These are phyloP conservation scores for Rosa lucieae DNA, from an alignment of 306 rosid genomes.

Conservation along the genomic window DNA sequence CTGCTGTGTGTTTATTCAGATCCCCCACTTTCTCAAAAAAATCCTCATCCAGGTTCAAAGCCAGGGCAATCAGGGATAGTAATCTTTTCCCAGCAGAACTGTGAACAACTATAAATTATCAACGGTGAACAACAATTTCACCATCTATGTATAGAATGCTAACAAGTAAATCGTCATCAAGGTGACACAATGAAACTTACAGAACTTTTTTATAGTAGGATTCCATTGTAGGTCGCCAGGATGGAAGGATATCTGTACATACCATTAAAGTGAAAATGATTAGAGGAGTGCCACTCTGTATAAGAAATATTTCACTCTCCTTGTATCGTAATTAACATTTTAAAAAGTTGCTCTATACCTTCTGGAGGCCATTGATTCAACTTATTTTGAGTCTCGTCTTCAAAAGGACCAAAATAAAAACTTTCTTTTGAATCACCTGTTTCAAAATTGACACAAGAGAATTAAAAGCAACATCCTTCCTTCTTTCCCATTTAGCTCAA, in stretches of 20 bases:
- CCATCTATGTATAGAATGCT: background rate
- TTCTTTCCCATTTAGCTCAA: background rate
- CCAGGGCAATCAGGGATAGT: conserved; percentile 60
- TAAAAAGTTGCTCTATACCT: conserved; percentile 34
- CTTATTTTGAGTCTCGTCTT: conserved; percentile 29
- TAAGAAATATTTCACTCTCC: background rate
- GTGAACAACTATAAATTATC: conserved; percentile 17
- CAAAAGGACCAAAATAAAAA: conserved; percentile 63
- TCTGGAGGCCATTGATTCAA: conserved; percentile 87
- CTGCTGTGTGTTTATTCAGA: conserved; percentile 39
- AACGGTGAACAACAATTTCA: background rate
- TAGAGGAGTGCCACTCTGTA: background rate
- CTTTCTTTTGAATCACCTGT: conserved; percentile 84
- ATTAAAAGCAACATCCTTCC: background rate
- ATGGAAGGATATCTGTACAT: conserved; percentile 57
- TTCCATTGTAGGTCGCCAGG: conserved; percentile 73
- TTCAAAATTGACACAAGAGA: conserved; percentile 8
- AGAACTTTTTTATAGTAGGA: conserved; percentile 44
- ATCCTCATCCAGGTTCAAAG: conserved; percentile 62
- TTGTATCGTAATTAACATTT: background rate
- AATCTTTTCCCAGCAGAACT: conserved; percentile 61
- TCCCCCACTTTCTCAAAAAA: conserved; percentile 66
- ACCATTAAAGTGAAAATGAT: conserved; percentile 21
- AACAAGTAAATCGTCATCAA: background rate
- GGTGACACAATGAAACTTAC: conserved; percentile 50